These are phyloP conservation scores for Pleurotus tuoliensis DNA, from an alignment of 768 basidiomycete genomes.

Conservation along the genomic window DNA sequence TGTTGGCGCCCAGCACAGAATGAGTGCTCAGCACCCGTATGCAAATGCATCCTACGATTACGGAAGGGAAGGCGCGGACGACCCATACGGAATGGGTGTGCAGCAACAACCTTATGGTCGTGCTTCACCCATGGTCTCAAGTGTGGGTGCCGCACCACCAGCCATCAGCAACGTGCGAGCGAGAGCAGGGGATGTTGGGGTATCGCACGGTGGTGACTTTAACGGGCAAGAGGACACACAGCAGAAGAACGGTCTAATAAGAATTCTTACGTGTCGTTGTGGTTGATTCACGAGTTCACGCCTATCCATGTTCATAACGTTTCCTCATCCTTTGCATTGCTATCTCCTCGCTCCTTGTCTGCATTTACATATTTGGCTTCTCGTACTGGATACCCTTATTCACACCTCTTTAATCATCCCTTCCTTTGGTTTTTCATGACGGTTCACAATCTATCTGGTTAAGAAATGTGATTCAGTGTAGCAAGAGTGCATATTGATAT, in stretches of 20 bases:
- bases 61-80: slow-evolving; percentile 43
- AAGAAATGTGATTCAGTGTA: not conserved
- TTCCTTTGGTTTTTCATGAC: slow-evolving; percentile 2
- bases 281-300: slow-evolving; percentile 35
- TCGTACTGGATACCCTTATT: slow-evolving; percentile 6
- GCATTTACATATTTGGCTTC: not conserved
- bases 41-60: slow-evolving; percentile 64
- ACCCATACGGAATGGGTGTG: slow-evolving; percentile 40
- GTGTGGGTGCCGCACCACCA: slow-evolving; percentile 62
- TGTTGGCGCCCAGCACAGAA: slow-evolving; percentile 46
- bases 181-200: slow-evolving; percentile 63
- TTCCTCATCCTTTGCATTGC: slow-evolving; percentile 21
- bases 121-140: slow-evolving; percentile 78
- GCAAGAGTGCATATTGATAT: no score
- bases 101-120: slow-evolving; percentile 65
- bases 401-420: slow-evolving; percentile 5
- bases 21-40: slow-evolving; percentile 62
- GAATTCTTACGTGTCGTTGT: slow-evolving; percentile 78
- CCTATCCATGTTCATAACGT: slow-evolving; percentile 18
- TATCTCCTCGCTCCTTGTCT: slow-evolving; percentile 12
- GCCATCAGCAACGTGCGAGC: slow-evolving; percentile 73
- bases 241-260: slow-evolving; percentile 45
- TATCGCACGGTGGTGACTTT: slow-evolving; percentile 56
- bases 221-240: slow-evolving; percentile 55
- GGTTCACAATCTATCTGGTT: slow-evolving; percentile 4